Base-by-base conservation (phyloP, 306 rosid genomes). In the Bauhinia variegata region DNA sequence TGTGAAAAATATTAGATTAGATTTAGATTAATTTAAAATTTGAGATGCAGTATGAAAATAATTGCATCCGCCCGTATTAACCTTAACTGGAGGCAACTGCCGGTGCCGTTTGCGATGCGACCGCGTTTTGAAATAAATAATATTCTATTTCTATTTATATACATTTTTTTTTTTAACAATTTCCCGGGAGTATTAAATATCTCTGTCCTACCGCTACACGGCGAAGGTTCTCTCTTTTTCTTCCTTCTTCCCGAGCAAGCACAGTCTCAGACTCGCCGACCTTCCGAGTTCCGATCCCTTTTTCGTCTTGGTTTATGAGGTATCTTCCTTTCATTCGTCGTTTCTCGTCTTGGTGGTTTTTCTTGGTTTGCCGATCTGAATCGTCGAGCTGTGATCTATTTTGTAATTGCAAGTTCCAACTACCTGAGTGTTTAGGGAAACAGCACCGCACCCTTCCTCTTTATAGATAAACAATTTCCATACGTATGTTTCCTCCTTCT, bases 291-390 rank as follows among this genome's bases (percentile, higher is more conserved):
- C n/a, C n/a, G n/a, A n/a, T n/a, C 85, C 75, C 84, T 52, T 58
- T 80, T 70, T 87, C 97, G 87, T 83, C 97, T 79, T 91, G 91
- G 97, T 92, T 92, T 92, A 92, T 92, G 97, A 91, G 97, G 97
- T 91, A 33, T 30, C 43, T 9, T 50, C 12, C 8, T 28, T 1
- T 11, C 11, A 16, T n/a, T 19, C 7, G 14, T 41, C 23, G 39
- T 63, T 17, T 15, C 1, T 28, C 8, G 15, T 54, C 12, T 13
- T 19, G 17, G 0, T 15, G 6, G 3, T 19, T 52, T 9, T 19
- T 52, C 10, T 5, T 23, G 33, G 17, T 70, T 70, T 49, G 4
- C 60, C 5, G 80, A 74, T 70, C 74, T 52, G 4, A 9, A 12
- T 44, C 32, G 11, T 32, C 17, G 14, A 41, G 46, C 34, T 31